Conservation (phyloP, 495 filamentous ascomycete genomes). For the Clavariopsis aquatica region DNA sequence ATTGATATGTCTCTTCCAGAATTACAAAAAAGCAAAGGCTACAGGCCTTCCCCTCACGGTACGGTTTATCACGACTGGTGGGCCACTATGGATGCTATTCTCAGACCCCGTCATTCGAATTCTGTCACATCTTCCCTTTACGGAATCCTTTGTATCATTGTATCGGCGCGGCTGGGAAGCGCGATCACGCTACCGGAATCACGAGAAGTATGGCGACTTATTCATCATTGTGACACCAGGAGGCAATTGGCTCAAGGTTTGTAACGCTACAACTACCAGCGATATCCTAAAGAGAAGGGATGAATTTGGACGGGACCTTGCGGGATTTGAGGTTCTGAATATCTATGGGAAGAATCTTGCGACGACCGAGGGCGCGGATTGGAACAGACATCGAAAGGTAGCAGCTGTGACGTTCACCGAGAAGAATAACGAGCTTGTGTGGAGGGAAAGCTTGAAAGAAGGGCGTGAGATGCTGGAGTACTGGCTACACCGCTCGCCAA, state of each 20-base stretch:
- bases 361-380: constrained; percentile 48
- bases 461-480: constrained; percentile 40
- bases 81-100: constrained; percentile 20
- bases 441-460: constrained; percentile 45
- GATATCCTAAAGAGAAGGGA: constrained; percentile 45
- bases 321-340: constrained; percentile 45
- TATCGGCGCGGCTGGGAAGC: constrained; percentile 46
- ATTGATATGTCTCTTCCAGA: neutral
- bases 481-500: constrained; percentile 41
- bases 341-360: constrained; percentile 53
- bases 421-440: constrained; percentile 52
- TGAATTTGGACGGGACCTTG: constrained; percentile 50
- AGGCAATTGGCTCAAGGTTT: constrained; percentile 47
- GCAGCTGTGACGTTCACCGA: constrained; percentile 52
- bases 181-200: constrained; percentile 38
- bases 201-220: constrained; percentile 45
- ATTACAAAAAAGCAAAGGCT: constrained; percentile 1
- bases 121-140: neutral
- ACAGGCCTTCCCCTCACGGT: constrained; percentile 12
- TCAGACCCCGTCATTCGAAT: constrained; percentile 4
- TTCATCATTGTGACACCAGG: constrained; percentile 50
- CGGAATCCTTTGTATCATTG: constrained; percentile 14
- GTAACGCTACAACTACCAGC: constrained; percentile 47
- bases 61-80: constrained; percentile 13
- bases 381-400: constrained; percentile 52